phyloP scores from a whole-genome alignment of 2,329 filamentous ascomycete genomes.

The Didymella arachidicola region DNA sequence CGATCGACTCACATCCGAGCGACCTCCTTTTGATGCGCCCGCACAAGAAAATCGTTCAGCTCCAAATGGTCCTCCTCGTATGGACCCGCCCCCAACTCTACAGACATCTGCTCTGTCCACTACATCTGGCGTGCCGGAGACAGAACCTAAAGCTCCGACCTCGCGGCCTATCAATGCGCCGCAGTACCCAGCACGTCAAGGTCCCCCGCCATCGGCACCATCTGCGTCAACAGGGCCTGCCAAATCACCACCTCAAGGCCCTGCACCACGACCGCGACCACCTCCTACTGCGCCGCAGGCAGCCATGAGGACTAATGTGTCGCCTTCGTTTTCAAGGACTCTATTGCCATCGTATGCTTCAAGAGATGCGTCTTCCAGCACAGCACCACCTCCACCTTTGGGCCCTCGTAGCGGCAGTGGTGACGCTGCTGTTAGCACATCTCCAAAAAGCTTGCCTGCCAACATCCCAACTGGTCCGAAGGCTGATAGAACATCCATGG shows the following conservation, averaged over 20 bases:
- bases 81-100: conserved; percentile 33
- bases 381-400: conserved; percentile 30
- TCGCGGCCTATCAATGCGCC: conserved; percentile 7
- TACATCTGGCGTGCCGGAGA: conserved; percentile 10
- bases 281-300: conserved; percentile 48
- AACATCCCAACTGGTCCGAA: conserved; percentile 54
- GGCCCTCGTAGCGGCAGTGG: conserved; percentile 38
- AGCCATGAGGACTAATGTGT: conserved; percentile 40
- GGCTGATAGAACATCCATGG: conserved; percentile 45
- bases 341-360: conserved; percentile 35
- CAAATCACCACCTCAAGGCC: conserved; percentile 43
- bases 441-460: conserved; percentile 46
- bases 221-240: conserved; percentile 22
- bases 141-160: conserved; percentile 26
- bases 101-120: conserved; percentile 26
- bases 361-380: conserved; percentile 41
- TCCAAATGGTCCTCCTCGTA: conserved; percentile 28
- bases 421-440: conserved; percentile 41
- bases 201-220: conserved; percentile 19
- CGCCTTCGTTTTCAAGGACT: conserved; percentile 44
- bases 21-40: conserved; percentile 31
- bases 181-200: conserved; percentile 21
- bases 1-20: conserved; percentile 42
- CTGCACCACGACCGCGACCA: conserved; percentile 36
- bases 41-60: conserved; percentile 31